Evolutionary conservation across 306 rosid genomes (phyloP), one percentile per base, ranked within the genome.

Genomic region (Cucumis sativus): DNA sequence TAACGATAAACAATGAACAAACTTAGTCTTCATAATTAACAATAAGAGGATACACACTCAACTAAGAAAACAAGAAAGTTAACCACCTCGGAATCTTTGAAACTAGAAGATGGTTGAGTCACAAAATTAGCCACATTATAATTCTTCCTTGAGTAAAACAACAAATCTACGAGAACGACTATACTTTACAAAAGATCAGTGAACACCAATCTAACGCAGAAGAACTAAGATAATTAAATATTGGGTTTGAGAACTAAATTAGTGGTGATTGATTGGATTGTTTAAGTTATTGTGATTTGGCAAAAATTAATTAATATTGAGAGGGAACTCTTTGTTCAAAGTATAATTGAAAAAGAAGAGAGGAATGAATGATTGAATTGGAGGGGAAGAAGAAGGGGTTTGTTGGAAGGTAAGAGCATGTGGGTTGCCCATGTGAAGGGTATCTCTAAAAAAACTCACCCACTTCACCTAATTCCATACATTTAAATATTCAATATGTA

Each of bases 371-470:
- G 62, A 72, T 28, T 72, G 77, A 51, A 28, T 28, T 30, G 18
- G 61, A 15, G 39, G 76, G 75, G 39, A 68, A 43, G 20, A 79
- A 84, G 81, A 83, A 69, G 85, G 82, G 75, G 79, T 75, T 47
- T 76, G 82, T 77, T 77, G 86, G 79, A 82, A 79, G 78, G 76
- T 79, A 81, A 82, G 85, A 79, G 82, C 75, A 90, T 89, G 92
- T 93, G 96, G 83, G 68, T 33, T 76, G 87, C 85, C 90, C 98
- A 93, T 87, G 98, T 91, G 96, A 88, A 84, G 80, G 80, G 80
- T 84, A 89, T 85, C 85, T 75, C 87, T 78, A 78, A 35, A 76
- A 76, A 28, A 76, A 58, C 79, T 67, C 88, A 81, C 76, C 75
- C 84, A 62, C 71, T 82, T 70, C 72, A 70, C 78, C 80, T 33